Evolutionary conservation across 1,284 basidiomycete genomes (phyloP), one percentile per base, ranked within the genome.

Genomic region (Ganoderma meredithae): DNA sequence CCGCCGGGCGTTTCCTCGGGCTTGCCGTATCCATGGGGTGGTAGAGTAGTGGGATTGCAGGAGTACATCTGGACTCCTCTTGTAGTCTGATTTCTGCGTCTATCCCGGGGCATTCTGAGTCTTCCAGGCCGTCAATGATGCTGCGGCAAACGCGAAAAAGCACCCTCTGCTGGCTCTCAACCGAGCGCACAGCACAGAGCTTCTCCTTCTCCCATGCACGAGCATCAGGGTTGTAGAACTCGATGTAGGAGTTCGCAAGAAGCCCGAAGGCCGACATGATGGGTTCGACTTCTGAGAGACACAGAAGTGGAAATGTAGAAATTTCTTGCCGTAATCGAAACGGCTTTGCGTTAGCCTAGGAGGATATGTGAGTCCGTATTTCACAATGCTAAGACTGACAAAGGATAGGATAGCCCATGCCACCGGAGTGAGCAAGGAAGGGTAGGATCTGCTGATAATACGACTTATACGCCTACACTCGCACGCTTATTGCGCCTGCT

Each of bases 221-320:
- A 0, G 87, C 83, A 1, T 77, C 69, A 7, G 83, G 80, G 69
- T 88, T 86, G 76, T 85, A 92, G 1, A 86, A 81, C 70, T 92
- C 90, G 56, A 92, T 79, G 72, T 87, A 91, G 2, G 87, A 85
- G 9, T 78, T 78, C 0, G 81, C 63, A 0, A 81, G 79, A 17
- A 91, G 79, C 9, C 84, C 83, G 22, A 91, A 83, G 69, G 88
- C 86, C 3, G 79, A 74, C 5, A 88, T 81, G 64, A 92, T 81
- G 44, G 84, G 78, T 31, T 81, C 77, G 70, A 88, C 83, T 27
- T 82, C 80, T 6, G 85, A 83, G n/a, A 90, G 81, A 58, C 86
- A 85, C 75, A 91, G 89, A 41, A 86, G 83, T 0, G 90, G 90
- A 71, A 91, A 91, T 0, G 88, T 88, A 0, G 86, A 79, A 55